Evolutionary conservation across 1,139 yeast species (phyloP).

Genomic region (Saccharomycopsis crataegensis): DNA sequence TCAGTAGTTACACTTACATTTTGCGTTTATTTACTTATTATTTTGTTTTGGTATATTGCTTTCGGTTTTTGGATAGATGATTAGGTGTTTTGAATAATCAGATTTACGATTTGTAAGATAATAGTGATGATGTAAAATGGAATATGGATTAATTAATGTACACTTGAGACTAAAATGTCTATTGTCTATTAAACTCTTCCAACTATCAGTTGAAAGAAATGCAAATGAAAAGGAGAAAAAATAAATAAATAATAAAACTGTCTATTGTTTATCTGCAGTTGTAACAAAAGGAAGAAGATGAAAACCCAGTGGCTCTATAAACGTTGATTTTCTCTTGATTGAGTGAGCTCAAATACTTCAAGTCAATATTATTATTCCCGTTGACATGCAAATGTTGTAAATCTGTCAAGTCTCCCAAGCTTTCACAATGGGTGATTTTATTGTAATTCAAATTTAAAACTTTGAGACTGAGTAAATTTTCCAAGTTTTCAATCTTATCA

Average conservation of each 20-base stretch:
- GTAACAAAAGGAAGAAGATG: slow-evolving; percentile 10
- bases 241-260: neutral
- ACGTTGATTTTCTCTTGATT: slow-evolving; percentile 7
- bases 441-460: slow-evolving; percentile 14
- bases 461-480: slow-evolving; percentile 1
- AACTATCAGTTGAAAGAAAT: slow-evolving; percentile 19
- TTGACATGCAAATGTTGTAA: slow-evolving; percentile 11
- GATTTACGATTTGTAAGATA: too few species aligned
- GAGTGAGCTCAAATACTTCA: slow-evolving; percentile 5
- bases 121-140: too few species aligned
- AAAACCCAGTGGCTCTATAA: slow-evolving; percentile 11
- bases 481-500: slow-evolving; percentile 5
- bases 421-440: slow-evolving; percentile 6
- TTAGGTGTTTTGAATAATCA: too few species aligned
- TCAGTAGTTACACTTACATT: too few species aligned
- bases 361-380: slow-evolving; percentile 11
- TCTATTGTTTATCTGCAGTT: slow-evolving; percentile 1
- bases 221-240: neutral
- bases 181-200: too few species aligned
- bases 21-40: too few species aligned
- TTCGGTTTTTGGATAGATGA: too few species aligned
- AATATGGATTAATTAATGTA: too few species aligned
- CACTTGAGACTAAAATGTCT: too few species aligned
- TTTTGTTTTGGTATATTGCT: too few species aligned
- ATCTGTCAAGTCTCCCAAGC: slow-evolving; percentile 2